Evolutionary conservation across 2,329 filamentous ascomycete species (phyloP), one percentile per base, ranked within the genome.

Genomic region (Coniochaeta hoffmannii): DNA sequence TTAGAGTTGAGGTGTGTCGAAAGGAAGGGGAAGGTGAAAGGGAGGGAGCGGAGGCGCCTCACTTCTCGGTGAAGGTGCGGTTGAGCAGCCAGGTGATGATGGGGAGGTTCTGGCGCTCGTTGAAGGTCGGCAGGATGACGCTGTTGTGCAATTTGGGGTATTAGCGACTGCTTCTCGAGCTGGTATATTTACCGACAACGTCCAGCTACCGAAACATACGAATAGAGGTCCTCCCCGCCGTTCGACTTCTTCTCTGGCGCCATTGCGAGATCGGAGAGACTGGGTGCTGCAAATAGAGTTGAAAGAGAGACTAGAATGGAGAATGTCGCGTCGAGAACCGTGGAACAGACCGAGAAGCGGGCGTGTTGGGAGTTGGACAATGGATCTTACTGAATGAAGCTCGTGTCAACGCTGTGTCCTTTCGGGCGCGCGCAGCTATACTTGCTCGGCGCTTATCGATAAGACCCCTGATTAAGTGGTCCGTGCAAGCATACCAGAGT

Each of bases 111-210:
- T 86, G 86, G 69, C 94, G 90, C 82, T 99, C 94, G 73, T 99
- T 97, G 84, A 96, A 99, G 59, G 94, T 99, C 56, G 94, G 94
- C 62, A 99, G 85, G 69, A 99, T 93, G 69, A 99, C 87, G 63
- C 50, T 53, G 34, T 38, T 24, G 35, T 15, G 38, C 51, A 12
- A 36, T 53, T 17, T 35, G 11, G 11, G 4, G 49, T n/a, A n/a
- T 51, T 51, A 51, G 49, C 12, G n/a, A 51, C 32, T 19, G 15
- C 41, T n/a, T 26, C 24, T 4, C 4, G 15, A 22, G n/a, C 9
- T 4, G n/a, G 26, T 31, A 19, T 36, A 15, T 9, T 4, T 15
- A 10, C 19, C 3, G 35, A 10, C n/a, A 1, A 28, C 19, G 24
- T 51, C 19, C 19, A 28, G 34, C 17, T 28, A 15, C 17, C 22